These are phyloP conservation scores for Pyricularia sp. DNA, from an alignment of 2,329 filamentous ascomycete species.

Conservation along the genomic window DNA sequence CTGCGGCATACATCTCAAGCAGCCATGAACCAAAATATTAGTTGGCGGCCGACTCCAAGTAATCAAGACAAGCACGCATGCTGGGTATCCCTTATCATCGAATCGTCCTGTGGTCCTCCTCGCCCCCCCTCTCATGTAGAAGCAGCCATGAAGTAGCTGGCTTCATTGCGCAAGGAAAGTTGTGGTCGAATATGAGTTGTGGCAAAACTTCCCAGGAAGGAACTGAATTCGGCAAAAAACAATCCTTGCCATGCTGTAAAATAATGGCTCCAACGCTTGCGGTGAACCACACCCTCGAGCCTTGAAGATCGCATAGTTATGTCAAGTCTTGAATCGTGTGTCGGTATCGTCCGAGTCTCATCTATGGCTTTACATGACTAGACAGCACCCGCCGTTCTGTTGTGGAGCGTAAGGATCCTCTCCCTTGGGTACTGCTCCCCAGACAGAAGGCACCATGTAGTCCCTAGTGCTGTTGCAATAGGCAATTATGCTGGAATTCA, in stretches of 20 bases:
- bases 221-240: neutral
- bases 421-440: conserved; percentile 87
- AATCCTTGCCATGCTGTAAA: neutral
- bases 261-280: neutral
- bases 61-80: neutral
- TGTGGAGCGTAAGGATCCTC: conserved; percentile 98
- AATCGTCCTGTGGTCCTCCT: conserved; percentile 1
- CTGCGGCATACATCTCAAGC: neutral
- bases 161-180: neutral
- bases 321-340: neutral
- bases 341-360: neutral
- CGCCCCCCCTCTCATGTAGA: neutral
- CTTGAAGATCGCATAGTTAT: neutral
- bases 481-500: conserved; percentile 68
- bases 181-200: neutral
- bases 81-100: neutral
- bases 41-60: neutral
- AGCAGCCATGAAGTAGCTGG: neutral
- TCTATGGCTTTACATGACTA: conserved; percentile 67
- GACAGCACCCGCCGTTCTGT: conserved; percentile 86
- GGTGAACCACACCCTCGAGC: neutral
- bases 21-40: neutral
- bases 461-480: conserved; percentile 98
- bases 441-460: conserved; percentile 97
- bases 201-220: neutral